These are phyloP conservation scores for Euphorbia peplus DNA, from an alignment of 345 rosid genomes.

Conservation along the genomic window DNA sequence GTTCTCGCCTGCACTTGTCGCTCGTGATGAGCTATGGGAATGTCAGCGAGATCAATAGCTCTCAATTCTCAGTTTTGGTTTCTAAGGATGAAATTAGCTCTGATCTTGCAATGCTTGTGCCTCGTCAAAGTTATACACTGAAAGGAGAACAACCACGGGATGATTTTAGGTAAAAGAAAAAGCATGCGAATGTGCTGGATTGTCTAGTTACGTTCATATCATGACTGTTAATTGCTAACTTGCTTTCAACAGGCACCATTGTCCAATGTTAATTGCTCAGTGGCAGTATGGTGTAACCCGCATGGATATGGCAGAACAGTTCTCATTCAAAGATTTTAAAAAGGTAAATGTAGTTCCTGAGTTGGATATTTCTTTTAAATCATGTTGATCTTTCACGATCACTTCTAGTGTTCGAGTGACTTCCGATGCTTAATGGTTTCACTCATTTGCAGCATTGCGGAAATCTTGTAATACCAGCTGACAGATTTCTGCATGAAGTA, in stretches of 20 bases:
- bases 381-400: neutral
- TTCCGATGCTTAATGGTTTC: neutral
- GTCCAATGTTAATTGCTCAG: slow-evolving; percentile 85
- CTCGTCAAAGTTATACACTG: slow-evolving; percentile 83
- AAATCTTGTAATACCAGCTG: slow-evolving; percentile 81
- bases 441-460: slow-evolving; percentile 51
- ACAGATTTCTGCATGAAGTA: slow-evolving; percentile 86
- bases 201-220: neutral
- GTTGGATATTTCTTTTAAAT: neutral
- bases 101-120: slow-evolving; percentile 42
- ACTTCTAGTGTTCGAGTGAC: neutral
- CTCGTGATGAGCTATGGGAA: slow-evolving; percentile 67
- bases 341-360: slow-evolving; percentile 40
- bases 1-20: slow-evolving; percentile 67
- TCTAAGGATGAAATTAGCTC: slow-evolving; percentile 33
- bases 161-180: slow-evolving; percentile 70
- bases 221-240: slow-evolving; percentile 10
- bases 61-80: slow-evolving; percentile 38
- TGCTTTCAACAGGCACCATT: slow-evolving; percentile 55
- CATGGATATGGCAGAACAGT: slow-evolving; percentile 56
- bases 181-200: neutral
- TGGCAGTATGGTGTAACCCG: slow-evolving; percentile 89
- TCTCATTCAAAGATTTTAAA: slow-evolving; percentile 64
- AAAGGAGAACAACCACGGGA: slow-evolving; percentile 60
- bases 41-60: slow-evolving; percentile 36